Base-by-base conservation (phyloP, 805 yeast genomes). In the Candida awuae region DNA sequence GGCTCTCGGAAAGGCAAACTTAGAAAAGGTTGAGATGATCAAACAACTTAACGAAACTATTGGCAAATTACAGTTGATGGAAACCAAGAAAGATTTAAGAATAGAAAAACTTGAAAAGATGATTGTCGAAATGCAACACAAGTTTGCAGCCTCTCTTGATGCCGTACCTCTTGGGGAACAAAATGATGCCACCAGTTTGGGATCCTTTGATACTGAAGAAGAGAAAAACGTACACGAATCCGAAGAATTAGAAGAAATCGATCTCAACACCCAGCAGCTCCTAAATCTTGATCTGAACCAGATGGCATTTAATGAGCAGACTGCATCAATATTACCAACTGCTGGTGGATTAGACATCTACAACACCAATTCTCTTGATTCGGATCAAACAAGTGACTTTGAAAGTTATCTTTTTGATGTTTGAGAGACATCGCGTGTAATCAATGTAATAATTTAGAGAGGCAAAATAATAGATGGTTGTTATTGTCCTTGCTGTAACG, bases 251-350 rank as follows among this genome's bases (percentile, higher is more conserved):
- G 14, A 9, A 19, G 36, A 32, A 8, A 28, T 38, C 3, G 30
- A 32, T 19, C 35, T 39, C 6, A 29, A 39, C 8, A 39, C 42
- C 10, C 38, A 35, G 17, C 40, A 42, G 20, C 36, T 42, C 5
- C 20, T 42, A 9, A 33, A 32, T 20, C 22, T 42, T 8, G 43
- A 42, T 21, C 37, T 36, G 4, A 12, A 34, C 8, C 22, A 32
- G 4, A 7, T 39, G 29, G 12, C 29, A 2, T 15, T n/a, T n/a
- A n/a, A n/a, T n/a, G n/a, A n/a, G n/a, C n/a, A n/a, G n/a, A n/a
- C n/a, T n/a, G n/a, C n/a, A n/a, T n/a, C n/a, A n/a, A n/a, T n/a
- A n/a, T n/a, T n/a, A n/a, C n/a, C n/a, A n/a, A n/a, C n/a, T n/a
- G n/a, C n/a, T n/a, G n/a, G n/a, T n/a, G n/a, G n/a, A n/a, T n/a